Evolutionary conservation across 371 early-diverging fungal genomes (phyloP), one percentile per base, ranked within the genome.

Genomic region (Circinella minor): DNA sequence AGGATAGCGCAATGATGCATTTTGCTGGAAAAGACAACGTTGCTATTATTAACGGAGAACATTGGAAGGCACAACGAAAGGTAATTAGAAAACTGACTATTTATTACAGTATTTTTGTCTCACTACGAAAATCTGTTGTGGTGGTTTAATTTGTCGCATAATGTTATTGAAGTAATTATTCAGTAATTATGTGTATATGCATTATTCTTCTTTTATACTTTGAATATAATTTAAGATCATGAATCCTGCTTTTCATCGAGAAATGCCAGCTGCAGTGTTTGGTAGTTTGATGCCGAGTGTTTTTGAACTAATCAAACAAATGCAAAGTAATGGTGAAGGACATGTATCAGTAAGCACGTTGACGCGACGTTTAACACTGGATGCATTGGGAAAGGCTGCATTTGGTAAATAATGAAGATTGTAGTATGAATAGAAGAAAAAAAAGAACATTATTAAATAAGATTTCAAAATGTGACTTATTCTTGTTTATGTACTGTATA

Each of bases 171-270:
- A 27, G 27, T 27, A 27, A 0, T 27, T 27, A 27, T 27, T 27
- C 27, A 27, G 20, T 34, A 63, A 38, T 17, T 18, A 63, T 11
- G 5, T 43, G 20, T 11, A 3, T 15, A 15, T 9, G 17, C 4
- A 5, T 11, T 15, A 15, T 11, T 51, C 48, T 27, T 39, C 34
- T 17, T 36, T n/a, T 46, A 46, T 18, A 4, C 36, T 4, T 43
- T 43, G 43, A 11, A 11, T 6, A 43, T 36, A 34, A 4, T 34
- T 18, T 27, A 36, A 69, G 57, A 69, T 69, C 0, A 78, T 80
- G 74, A 80, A 78, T 36, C 82, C 82, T 36, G 80, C 79, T 3
- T 82, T 82, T 46, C 73, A 74, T 61, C 75, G 79, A 13, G 61
- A 77, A 38, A 66, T 73, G 70, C 82, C 82, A 0, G 72, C 78